A percentile compares a stretch with the other conserved stretches of the same genome.
These are phyloP conservation scores for Hypoxylon fragiforme DNA, from an alignment of 495 filamentous ascomycete species.

Conservation along the genomic window DNA sequence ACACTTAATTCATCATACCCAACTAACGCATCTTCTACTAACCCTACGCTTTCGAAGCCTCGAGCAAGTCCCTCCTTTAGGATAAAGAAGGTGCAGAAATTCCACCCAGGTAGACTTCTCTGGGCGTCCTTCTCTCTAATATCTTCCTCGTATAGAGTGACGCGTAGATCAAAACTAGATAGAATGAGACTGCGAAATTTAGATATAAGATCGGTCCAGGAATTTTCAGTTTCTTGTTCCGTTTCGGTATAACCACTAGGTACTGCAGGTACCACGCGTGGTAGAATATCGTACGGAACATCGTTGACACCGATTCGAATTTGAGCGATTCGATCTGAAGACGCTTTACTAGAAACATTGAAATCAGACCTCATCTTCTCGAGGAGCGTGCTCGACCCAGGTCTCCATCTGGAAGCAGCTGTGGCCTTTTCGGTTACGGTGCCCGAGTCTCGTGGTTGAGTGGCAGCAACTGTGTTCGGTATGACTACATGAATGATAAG, in stretches of 20 bases:
- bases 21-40: slow-evolving; percentile 91
- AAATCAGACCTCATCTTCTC: slow-evolving; percentile 93
- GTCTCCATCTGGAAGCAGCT: slow-evolving; percentile 70
- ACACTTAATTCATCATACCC: slow-evolving; percentile 90
- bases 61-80: slow-evolving; percentile 91
- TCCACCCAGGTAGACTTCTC: slow-evolving; percentile 90
- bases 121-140: slow-evolving; percentile 92
- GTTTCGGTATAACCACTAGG: slow-evolving; percentile 64
- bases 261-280: slow-evolving; percentile 58
- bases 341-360: slow-evolving; percentile 78
- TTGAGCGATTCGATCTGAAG: slow-evolving; percentile 80
- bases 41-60: slow-evolving; percentile 93
- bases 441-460: slow-evolving; percentile 61
- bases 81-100: slow-evolving; percentile 98
- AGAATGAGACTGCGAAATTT: slow-evolving; percentile 89
- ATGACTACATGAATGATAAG: slow-evolving; percentile 89
- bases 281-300: slow-evolving; percentile 59
- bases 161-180: slow-evolving; percentile 85
- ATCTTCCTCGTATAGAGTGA: slow-evolving; percentile 95
- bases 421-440: slow-evolving; percentile 48
- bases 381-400: slow-evolving; percentile 75
- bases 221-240: slow-evolving; percentile 68
- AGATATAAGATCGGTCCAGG: slow-evolving; percentile 79
- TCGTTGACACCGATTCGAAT: slow-evolving; percentile 72
- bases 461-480: slow-evolving; percentile 74